Evolutionary conservation across 352 stramenopile species (phyloP).

Genomic region (Phytophthora pistaciae): DNA sequence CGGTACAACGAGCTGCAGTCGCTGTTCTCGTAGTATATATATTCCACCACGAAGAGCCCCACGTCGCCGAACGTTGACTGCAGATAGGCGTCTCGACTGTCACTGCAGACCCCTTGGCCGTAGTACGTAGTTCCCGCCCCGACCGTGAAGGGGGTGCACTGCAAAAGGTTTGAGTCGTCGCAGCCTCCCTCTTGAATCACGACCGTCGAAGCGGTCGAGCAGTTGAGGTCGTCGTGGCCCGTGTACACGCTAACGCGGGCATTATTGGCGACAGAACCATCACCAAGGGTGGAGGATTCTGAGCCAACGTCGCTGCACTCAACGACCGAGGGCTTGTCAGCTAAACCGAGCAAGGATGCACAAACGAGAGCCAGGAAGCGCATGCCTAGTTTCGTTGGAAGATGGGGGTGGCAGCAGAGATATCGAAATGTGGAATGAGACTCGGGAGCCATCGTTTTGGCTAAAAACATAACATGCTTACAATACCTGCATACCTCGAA

Average conservation of each 20-base stretch:
- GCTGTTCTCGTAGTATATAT: conserved; percentile 9
- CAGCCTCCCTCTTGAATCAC: conserved; percentile 8
- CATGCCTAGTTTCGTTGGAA: too few species aligned
- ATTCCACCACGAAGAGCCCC: conserved; percentile 14
- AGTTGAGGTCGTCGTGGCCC: conserved; percentile 6
- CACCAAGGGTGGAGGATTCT: neutral
- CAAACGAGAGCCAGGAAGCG: too few species aligned
- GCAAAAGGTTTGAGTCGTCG: neutral
- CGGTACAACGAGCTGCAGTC: conserved; percentile 6
- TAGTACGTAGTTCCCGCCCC: conserved; percentile 12
- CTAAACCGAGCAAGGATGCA: neutral
- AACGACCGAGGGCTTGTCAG: neutral
- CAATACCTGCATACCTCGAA: too few species aligned
- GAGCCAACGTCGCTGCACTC: neutral
- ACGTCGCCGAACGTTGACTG: conserved; percentile 11
- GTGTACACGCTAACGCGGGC: conserved; percentile 28
- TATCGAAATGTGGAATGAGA: too few species aligned
- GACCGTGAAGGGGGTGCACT: conserved; percentile 2
- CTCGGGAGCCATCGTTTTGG: too few species aligned
- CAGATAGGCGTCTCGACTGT: conserved; percentile 7
- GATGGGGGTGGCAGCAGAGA: too few species aligned
- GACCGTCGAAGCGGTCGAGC: neutral
- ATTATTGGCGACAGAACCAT: neutral
- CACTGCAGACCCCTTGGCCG: conserved; percentile 1
- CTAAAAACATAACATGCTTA: too few species aligned